A percentile compares a stretch with the other conserved stretches of the same genome.
These are phyloP conservation scores for Sporisorium exsertum DNA, from an alignment of 1,284 basidiomycete species.

Conservation along the genomic window DNA sequence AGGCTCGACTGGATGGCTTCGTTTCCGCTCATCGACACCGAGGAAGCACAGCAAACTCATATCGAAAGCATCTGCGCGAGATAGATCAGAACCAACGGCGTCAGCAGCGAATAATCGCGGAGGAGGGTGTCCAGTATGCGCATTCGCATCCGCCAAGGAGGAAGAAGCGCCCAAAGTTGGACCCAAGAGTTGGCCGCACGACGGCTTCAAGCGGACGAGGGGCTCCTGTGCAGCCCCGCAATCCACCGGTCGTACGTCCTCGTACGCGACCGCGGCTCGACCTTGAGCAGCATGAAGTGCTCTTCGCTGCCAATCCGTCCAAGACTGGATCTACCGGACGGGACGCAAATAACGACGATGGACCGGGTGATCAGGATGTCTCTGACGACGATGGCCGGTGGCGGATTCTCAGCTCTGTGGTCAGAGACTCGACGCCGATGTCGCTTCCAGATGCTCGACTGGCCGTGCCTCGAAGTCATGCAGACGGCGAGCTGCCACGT, in stretches of 20 bases:
- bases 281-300: slow-evolving; percentile 41
- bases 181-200: slow-evolving; percentile 31
- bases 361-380: neutral
- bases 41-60: neutral
- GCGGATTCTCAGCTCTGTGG: slow-evolving; percentile 19
- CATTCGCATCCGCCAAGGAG: slow-evolving; percentile 15
- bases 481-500: neutral
- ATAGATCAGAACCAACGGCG: slow-evolving; percentile 31
- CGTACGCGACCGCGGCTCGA: slow-evolving; percentile 38
- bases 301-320: slow-evolving; percentile 39
- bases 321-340: neutral
- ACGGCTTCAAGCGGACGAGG: slow-evolving; percentile 2
- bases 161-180: slow-evolving; percentile 37
- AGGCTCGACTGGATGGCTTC: slow-evolving; percentile 38
- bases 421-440: slow-evolving; percentile 9
- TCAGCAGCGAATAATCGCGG: neutral
- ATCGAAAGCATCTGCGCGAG: slow-evolving; percentile 27
- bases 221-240: slow-evolving; percentile 12
- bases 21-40: slow-evolving; percentile 11
- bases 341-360: neutral
- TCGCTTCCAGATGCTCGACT: slow-evolving; percentile 20
- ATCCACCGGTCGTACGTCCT: slow-evolving; percentile 43
- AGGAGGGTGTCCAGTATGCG: slow-evolving; percentile 8
- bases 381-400: slow-evolving; percentile 29
- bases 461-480: slow-evolving; percentile 17